These are phyloP conservation scores for Cutaneotrichosporon spelunceum DNA, from an alignment of 1,284 basidiomycete genomes.

Conservation along the genomic window DNA sequence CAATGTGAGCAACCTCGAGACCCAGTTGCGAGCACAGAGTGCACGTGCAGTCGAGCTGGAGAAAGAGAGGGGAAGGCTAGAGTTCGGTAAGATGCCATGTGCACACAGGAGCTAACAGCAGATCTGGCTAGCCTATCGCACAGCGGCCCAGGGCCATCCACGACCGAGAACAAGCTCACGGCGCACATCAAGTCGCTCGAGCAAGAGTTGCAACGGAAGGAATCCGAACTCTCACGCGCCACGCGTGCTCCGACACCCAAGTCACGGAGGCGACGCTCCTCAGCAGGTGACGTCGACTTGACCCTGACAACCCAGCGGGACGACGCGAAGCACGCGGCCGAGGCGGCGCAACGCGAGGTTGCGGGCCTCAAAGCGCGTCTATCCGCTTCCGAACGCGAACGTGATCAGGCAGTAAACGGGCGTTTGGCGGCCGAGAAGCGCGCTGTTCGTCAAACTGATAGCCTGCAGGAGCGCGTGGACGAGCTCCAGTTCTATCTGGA, in stretches of 20 bases:
- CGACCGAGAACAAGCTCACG: conserved; percentile 23
- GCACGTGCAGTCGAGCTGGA: conserved; percentile 35
- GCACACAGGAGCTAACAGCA: not conserved
- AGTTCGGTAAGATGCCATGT: conserved; percentile 33
- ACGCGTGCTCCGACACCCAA: not conserved
- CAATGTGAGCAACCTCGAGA: conserved; percentile 43
- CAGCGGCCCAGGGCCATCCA: conserved; percentile 2
- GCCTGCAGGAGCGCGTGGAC: conserved; percentile 38
- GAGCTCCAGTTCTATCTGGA: conserved; percentile 47
- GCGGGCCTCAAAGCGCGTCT: conserved; percentile 27
- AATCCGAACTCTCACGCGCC: conserved; percentile 28
- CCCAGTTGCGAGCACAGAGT: conserved; percentile 29
- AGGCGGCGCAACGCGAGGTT: conserved; percentile 18
- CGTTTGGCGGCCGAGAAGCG: conserved; percentile 44
- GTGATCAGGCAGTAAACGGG: conserved; percentile 49
- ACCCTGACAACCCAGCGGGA: conserved; percentile 28
- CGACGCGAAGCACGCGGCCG: conserved; percentile 11
- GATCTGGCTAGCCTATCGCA: conserved; percentile 18
- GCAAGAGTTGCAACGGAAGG: conserved; percentile 25
- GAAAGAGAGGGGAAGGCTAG: conserved; percentile 39
- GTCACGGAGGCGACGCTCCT: not conserved
- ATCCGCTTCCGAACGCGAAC: conserved; percentile 14
- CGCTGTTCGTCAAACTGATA: conserved; percentile 35
- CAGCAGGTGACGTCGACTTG: not conserved
- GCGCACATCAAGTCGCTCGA: conserved; percentile 35